Conservation (phyloP, 2,329 filamentous ascomycete genomes). For the Penicillium sp. region DNA sequence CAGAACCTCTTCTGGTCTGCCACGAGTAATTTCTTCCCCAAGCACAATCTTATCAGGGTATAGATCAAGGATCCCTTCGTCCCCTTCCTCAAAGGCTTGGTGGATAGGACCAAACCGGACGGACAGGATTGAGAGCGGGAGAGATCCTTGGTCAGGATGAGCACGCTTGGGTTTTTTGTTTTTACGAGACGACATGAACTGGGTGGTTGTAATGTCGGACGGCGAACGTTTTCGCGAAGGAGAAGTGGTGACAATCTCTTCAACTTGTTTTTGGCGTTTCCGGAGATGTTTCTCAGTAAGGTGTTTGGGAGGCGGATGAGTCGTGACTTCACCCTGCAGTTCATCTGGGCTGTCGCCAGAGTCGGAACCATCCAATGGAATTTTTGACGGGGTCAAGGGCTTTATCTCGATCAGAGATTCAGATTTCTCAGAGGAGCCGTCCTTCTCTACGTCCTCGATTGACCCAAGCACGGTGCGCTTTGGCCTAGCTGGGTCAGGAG, state of each 20-base stretch:
- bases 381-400: constrained; percentile 6
- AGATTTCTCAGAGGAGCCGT: background rate
- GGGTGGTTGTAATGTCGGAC: constrained; percentile 36
- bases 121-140: constrained; percentile 1
- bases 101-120: constrained; percentile 27
- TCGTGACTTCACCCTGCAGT: constrained; percentile 41
- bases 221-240: constrained; percentile 27
- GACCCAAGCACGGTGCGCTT: background rate
- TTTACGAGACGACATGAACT: constrained; percentile 25
- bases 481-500: background rate
- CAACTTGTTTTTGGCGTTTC: constrained; percentile 2
- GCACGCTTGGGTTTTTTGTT: constrained; percentile 17
- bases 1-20: constrained; percentile 13
- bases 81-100: constrained; percentile 4
- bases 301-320: constrained; percentile 20
- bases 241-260: constrained; percentile 2
- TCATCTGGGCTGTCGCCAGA: constrained; percentile 44
- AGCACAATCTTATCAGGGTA: constrained; percentile 17
- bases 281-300: constrained; percentile 9
- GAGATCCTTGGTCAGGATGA: background rate
- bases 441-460: background rate
- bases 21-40: constrained; percentile 1
- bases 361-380: constrained; percentile 9
- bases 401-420: background rate
- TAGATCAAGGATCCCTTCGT: constrained; percentile 18